Percentiles rank a stretch among this genome's conserved stretches.
phyloP scores from a whole-genome alignment of 768 basidiomycete genomes.

The Lyophyllum semitale region DNA sequence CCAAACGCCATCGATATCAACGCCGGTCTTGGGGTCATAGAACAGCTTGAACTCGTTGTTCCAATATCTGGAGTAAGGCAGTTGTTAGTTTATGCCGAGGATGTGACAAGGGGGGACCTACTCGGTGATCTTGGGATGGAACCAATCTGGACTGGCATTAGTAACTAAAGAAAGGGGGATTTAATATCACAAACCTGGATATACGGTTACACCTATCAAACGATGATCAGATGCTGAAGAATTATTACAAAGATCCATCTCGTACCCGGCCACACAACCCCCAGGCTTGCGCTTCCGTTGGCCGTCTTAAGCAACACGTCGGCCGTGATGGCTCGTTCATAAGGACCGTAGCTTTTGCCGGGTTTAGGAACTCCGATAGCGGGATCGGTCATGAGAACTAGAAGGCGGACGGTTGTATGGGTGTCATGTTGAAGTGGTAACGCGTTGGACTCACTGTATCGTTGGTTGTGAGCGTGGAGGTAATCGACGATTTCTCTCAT shows the following conservation, averaged over 20 bases:
- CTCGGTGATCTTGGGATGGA: slow-evolving; percentile 52
- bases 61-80: slow-evolving; percentile 50
- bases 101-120: slow-evolving; percentile 22
- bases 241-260: neutral
- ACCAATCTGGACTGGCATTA: slow-evolving; percentile 49
- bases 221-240: neutral
- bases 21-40: slow-evolving; percentile 50
- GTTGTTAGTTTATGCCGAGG: neutral
- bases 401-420: neutral
- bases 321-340: slow-evolving; percentile 49
- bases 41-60: slow-evolving; percentile 59
- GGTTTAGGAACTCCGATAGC: slow-evolving; percentile 56
- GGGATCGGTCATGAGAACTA: slow-evolving; percentile 77
- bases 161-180: neutral
- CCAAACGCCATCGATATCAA: slow-evolving; percentile 75
- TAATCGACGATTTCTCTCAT: slow-evolving; percentile 69
- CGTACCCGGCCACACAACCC: slow-evolving; percentile 66
- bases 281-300: slow-evolving; percentile 58
- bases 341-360: slow-evolving; percentile 49
- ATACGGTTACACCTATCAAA: slow-evolving; percentile 53
- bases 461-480: slow-evolving; percentile 61
- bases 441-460: slow-evolving; percentile 42
- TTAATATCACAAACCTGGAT: slow-evolving; percentile 41
- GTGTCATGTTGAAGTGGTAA: neutral
- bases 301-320: slow-evolving; percentile 65